phyloP scores from a whole-genome alignment of 1,284 basidiomycete genomes.

The Dichomitus squalens region DNA sequence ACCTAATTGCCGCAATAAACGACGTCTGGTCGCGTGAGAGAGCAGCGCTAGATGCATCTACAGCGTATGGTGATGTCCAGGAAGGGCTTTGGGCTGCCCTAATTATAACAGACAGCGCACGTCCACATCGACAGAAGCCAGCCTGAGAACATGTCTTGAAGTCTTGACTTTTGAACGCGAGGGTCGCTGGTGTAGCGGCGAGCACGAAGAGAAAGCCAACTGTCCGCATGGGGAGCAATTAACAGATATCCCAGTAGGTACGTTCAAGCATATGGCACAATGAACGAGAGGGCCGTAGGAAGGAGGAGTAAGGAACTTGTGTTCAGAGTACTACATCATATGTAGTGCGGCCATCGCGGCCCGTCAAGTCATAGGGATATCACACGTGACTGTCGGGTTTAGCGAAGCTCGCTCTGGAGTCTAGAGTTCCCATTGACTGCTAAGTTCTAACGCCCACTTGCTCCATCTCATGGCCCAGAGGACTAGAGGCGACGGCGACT shows the following conservation, averaged over 20 bases:
- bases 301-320: no score
- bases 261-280: no score
- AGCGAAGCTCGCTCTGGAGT: no score
- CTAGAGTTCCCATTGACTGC: no score
- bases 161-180: slow-evolving; percentile 76
- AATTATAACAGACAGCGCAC: slow-evolving; percentile 75
- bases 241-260: background rate
- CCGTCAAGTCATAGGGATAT: no score
- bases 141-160: slow-evolving; percentile 92
- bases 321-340: no score
- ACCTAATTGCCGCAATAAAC: slow-evolving; percentile 74
- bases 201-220: slow-evolving; percentile 26
- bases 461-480: slow-evolving; percentile 3
- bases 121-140: slow-evolving; percentile 88
- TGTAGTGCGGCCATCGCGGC: no score
- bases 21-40: slow-evolving; percentile 57
- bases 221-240: slow-evolving; percentile 23
- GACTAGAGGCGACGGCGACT: slow-evolving; percentile 9
- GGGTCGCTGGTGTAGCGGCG: slow-evolving; percentile 31
- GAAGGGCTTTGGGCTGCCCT: slow-evolving; percentile 57
- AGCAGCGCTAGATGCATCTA: slow-evolving; percentile 57
- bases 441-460: background rate
- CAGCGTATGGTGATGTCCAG: slow-evolving; percentile 86
- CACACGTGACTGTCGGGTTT: no score
- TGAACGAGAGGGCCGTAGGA: no score